Evolutionary conservation across 116 monocot species (phyloP).

Genomic region (Cymodocea nodosa): DNA sequence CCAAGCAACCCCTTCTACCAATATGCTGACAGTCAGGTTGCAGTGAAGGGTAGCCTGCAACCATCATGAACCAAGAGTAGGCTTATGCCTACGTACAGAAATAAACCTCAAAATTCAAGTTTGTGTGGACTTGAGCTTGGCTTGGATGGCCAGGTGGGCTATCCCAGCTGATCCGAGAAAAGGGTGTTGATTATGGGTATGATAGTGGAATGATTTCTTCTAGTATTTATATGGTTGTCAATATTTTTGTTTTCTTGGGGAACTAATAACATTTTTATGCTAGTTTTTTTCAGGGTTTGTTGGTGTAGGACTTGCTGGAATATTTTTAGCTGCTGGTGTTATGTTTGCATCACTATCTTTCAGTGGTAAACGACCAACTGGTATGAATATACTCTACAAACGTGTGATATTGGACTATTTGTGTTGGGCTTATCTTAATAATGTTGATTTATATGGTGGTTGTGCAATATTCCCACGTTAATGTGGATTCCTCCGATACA

Average conservation of each 20-base stretch:
- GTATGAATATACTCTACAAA: background rate
- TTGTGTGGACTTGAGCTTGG: too few species aligned
- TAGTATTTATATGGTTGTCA: too few species aligned
- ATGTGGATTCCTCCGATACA: background rate
- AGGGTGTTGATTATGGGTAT: too few species aligned
- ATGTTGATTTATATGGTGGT: background rate
- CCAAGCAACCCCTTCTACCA: too few species aligned
- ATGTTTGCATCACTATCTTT: conserved; percentile 48
- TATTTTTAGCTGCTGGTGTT: conserved; percentile 52
- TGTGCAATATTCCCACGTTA: background rate
- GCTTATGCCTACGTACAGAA: too few species aligned
- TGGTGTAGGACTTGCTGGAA: conserved; percentile 70
- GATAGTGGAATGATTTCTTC: too few species aligned
- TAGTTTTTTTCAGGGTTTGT: conserved; percentile 82
- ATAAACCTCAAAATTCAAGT: too few species aligned
- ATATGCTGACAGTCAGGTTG: too few species aligned
- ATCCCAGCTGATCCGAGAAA: too few species aligned
- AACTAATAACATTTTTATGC: conserved; percentile 46
- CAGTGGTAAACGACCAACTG: conserved; percentile 10
- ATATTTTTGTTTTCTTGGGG: conserved; percentile 18
- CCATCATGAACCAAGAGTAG: too few species aligned
- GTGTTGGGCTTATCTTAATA: background rate
- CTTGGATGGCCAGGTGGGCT: too few species aligned
- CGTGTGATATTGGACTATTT: background rate
- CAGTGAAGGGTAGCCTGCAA: too few species aligned